Base-by-base conservation (phyloP, 345 rosid species). In the Nasturtium officinale region DNA sequence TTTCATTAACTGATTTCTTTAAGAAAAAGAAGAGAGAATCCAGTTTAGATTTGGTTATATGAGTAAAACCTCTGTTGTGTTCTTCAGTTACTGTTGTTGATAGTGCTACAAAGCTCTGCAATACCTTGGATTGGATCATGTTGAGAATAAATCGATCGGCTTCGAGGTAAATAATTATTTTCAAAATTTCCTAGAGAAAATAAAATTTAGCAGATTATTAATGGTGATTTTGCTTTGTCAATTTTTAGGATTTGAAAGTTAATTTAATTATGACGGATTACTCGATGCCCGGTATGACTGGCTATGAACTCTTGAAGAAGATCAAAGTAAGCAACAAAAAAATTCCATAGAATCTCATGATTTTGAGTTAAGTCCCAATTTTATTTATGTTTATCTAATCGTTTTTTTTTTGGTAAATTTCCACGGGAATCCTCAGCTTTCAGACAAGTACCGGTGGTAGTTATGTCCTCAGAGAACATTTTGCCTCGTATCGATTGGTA, bases 261-360 rank as follows among this genome's bases (percentile, higher is more conserved):
- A 87, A 90, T 80, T 79, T 89, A 17, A 87, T 89, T 15, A 87
- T 89, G 85, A 89, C 96, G 0, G 96, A 89, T 71, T 90, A 90
- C 45, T 88, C 93, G 0, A 90, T 90, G 96, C 96, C 93, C 0
- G 91, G 93, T 25, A 90, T 90, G 96, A 88, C 87, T 18, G 93
- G 96, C 37, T 90, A 88, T 70, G 96, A 90, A 67, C 87, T 90
- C 54, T 87, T 90, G 29, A 90, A 90, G 69, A 90, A 82, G 82
- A 90, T 87, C 65, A 90, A 90, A 87, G 96, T 89, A n/a, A 37
- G 65, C 37, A 32, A 40, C 28, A 23, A 23, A 7, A 2, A 15
- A 53, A 8, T 23, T 3, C 15, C 13, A 42, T 13, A 13, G 1
- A 42, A 15, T 13, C 17, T 42, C 46, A 5, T 5, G 15, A n/a